A percentile compares a stretch with the other conserved stretches of the same genome.
phyloP scores from a whole-genome alignment of 306 rosid species.

The Vachellia pachyceras region DNA sequence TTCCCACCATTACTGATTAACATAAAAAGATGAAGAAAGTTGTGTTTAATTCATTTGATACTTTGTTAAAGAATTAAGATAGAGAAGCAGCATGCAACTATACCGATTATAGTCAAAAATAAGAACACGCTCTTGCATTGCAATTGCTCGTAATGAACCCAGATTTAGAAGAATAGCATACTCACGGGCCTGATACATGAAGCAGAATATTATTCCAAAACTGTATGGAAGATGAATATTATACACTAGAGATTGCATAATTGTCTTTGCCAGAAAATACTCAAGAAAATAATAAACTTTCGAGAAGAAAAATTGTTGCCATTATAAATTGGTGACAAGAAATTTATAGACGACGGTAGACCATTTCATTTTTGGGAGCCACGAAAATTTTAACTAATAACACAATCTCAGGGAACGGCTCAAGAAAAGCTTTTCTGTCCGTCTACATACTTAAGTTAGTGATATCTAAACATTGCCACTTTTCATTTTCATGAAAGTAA shows the following conservation, averaged over 20 bases:
- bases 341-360: neutral
- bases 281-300: too few relatives aligned
- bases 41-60: conserved; percentile 30
- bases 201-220: conserved; percentile 32
- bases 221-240: conserved; percentile 10
- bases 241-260: conserved; percentile 2
- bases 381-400: neutral
- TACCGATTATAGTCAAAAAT: conserved; percentile 90
- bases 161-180: conserved; percentile 88
- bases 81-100: conserved; percentile 30
- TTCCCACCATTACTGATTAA: conserved; percentile 82
- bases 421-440: conserved; percentile 4
- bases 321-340: neutral
- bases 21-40: conserved; percentile 40
- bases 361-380: neutral
- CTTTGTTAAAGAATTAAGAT: conserved; percentile 27
- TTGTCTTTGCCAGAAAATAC: conserved; percentile 24
- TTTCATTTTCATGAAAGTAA: conserved; percentile 31
- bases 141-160: conserved; percentile 95
- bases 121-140: conserved; percentile 86
- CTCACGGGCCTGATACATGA: conserved; percentile 82
- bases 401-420: neutral
- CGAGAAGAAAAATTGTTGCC: neutral
- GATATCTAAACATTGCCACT: conserved; percentile 6
- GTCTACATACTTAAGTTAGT: conserved; percentile 1